Evolutionary conservation across 1,284 basidiomycete genomes (phyloP).

Genomic region (Tylopilus orsonianus): DNA sequence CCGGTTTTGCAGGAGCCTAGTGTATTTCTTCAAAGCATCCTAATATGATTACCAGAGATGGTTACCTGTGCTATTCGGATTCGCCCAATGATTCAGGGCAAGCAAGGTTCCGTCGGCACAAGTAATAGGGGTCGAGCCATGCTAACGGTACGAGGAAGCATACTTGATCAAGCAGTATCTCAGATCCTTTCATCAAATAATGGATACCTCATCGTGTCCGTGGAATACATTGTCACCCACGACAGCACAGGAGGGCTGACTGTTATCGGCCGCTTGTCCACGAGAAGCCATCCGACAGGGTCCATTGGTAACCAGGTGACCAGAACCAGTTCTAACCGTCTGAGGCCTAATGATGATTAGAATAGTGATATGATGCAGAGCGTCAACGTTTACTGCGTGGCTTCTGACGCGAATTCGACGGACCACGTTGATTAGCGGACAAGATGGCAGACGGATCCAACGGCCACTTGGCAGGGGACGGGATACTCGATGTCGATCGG

Average conservation of each 20-base stretch:
- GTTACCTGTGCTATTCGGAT: background rate
- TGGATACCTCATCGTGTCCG: background rate
- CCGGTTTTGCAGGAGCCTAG: background rate
- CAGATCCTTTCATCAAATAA: background rate
- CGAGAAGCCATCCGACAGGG: too few relatives aligned
- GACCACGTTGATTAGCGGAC: background rate
- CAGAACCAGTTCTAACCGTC: too few relatives aligned
- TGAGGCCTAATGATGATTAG: too few relatives aligned
- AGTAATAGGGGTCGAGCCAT: background rate
- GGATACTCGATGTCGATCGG: background rate
- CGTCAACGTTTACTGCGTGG: background rate
- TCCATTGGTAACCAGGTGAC: too few relatives aligned
- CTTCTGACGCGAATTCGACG: background rate
- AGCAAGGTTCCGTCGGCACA: constrained; percentile 5
- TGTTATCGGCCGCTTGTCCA: background rate
- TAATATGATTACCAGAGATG: background rate
- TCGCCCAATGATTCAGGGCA: constrained; percentile 6
- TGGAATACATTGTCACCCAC: background rate
- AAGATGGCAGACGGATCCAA: background rate
- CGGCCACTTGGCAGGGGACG: background rate
- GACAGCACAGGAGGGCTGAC: too few relatives aligned
- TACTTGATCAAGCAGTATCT: background rate
- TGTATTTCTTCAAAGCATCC: background rate
- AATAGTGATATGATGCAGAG: background rate
- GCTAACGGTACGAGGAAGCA: background rate